Evolutionary conservation across 192 early-diverging fungal genomes (phyloP), one percentile per base, ranked within the genome.

Genomic region (Coemansia sp.): DNA sequence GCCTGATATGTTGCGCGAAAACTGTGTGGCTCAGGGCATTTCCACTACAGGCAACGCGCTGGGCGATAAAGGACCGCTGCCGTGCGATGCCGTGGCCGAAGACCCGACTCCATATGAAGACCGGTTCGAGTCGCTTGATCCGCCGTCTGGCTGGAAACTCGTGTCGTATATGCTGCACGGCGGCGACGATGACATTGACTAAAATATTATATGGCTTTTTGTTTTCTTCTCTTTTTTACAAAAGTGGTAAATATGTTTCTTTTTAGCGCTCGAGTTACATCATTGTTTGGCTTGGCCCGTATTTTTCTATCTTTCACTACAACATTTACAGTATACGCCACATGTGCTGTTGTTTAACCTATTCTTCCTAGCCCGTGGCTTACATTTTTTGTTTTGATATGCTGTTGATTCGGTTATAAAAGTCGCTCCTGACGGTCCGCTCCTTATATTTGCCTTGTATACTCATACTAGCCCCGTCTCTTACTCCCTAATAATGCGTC

Each of bases 21-120:
- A 90, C 17, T 93, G 91, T 74, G 70, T 74, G 20, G 78, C 81
- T 36, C 82, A 86, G 56, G 87, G 85, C 15, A 87, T 87, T 46
- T 68, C 78, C 36, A 81, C 78, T 47, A 40, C 62, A 7, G 91
- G 90, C 3, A 93, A 93, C 60, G 89, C 90, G 6, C 74, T 84
- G 7, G 91, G 92, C 53, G 85, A 87, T 6, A 37, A 74, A 25
- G 87, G 84, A n/a, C 61, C 84, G 25, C 82, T 87, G 70, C 3
- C 15, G 8, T 59, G 90, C 58, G 69, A 49, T 21, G 85, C 84
- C 36, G 73, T 68, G 12, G 68, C 70, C 60, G 23, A 72, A 11
- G 71, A 85, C 3, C 76, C 71, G 9, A 79, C 62, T 25, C 71
- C 71, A 9, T 66, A 69, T 28, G 26, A 70, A 1, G 71, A 79